A percentile compares a stretch with the other conserved stretches of the same genome.
phyloP scores from a whole-genome alignment of 108 stramenopile genomes.

The Fistulifera pelliculosa region DNA sequence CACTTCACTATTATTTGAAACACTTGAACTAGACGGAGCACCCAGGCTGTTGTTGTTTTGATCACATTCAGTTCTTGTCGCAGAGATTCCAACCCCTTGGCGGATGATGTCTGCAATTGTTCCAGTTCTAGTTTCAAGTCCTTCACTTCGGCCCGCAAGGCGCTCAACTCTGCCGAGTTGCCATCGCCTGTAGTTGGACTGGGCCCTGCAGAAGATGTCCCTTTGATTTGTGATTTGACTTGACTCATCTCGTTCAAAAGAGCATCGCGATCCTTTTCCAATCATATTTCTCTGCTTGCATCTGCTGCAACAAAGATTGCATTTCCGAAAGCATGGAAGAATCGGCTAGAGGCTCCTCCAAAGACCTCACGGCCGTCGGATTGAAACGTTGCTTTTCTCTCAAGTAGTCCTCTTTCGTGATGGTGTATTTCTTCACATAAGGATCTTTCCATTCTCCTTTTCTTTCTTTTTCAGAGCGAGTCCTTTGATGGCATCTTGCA shows the following conservation, averaged over 20 bases:
- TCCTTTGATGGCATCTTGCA: slow-evolving; percentile 6
- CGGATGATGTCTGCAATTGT: not conserved
- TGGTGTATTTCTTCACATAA: slow-evolving; percentile 2
- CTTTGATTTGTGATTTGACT: too few species aligned
- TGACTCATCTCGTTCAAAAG: too few species aligned
- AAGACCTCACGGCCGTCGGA: too few species aligned
- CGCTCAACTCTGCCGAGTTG: not conserved
- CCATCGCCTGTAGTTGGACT: too few species aligned
- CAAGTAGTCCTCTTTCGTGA: slow-evolving; percentile 1
- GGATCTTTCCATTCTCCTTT: slow-evolving; percentile 9
- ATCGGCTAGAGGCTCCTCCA: too few species aligned
- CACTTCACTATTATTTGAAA: not conserved
- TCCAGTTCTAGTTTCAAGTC: slow-evolving; percentile 3
- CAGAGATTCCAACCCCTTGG: not conserved
- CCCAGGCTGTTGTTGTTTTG: not conserved
- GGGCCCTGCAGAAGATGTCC: too few species aligned
- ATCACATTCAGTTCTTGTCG: not conserved
- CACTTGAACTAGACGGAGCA: not conserved
- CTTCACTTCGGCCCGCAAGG: not conserved
- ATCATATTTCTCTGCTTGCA: too few species aligned
- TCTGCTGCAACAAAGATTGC: too few species aligned
- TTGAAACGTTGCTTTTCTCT: not conserved
- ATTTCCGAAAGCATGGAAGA: too few species aligned
- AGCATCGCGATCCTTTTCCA: too few species aligned
- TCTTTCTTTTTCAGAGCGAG: not conserved